Conservation (phyloP, 2,329 filamentous ascomycete species). For the Mycosphaerella sp. region DNA sequence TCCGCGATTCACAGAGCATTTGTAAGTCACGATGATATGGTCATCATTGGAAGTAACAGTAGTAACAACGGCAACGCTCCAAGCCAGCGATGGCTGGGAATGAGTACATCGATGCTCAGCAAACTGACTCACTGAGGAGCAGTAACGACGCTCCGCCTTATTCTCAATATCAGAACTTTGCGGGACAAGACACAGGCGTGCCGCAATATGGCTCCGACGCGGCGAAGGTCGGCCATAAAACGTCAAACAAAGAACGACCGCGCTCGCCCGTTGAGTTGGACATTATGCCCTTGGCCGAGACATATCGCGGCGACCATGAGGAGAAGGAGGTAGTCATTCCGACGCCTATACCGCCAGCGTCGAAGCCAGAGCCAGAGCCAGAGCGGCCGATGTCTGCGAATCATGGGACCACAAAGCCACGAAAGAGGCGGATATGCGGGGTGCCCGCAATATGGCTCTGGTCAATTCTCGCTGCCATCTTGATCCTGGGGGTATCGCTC, state of each 20-base stretch:
- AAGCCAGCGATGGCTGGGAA: neutral
- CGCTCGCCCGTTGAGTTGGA: slow-evolving; percentile 23
- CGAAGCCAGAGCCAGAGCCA: slow-evolving; percentile 15
- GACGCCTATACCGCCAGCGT: slow-evolving; percentile 9
- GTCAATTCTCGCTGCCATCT: slow-evolving; percentile 19
- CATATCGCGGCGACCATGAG: slow-evolving; percentile 23
- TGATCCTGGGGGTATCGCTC: slow-evolving; percentile 32
- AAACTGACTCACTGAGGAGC: neutral
- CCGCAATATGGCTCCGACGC: slow-evolving; percentile 17
- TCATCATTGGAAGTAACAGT: neutral
- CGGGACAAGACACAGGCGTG: slow-evolving; percentile 14
- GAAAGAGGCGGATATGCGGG: slow-evolving; percentile 21
- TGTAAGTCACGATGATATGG: slow-evolving; percentile 19
- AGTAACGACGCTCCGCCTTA: slow-evolving; percentile 27
- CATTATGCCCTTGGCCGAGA: slow-evolving; percentile 25
- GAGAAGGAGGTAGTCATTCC: slow-evolving; percentile 27
- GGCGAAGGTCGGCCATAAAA: slow-evolving; percentile 5
- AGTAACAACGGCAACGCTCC: neutral
- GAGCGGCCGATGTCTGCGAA: neutral
- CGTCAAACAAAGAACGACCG: slow-evolving; percentile 23
- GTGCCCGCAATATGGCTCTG: slow-evolving; percentile 19
- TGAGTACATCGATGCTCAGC: neutral
- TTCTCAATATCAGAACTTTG: slow-evolving; percentile 20
- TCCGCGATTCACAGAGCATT: slow-evolving; percentile 26
- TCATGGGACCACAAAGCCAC: slow-evolving; percentile 7